Evolutionary conservation across 2,329 filamentous ascomycete species (phyloP).

Genomic region (Tolypocladium tropicale): DNA sequence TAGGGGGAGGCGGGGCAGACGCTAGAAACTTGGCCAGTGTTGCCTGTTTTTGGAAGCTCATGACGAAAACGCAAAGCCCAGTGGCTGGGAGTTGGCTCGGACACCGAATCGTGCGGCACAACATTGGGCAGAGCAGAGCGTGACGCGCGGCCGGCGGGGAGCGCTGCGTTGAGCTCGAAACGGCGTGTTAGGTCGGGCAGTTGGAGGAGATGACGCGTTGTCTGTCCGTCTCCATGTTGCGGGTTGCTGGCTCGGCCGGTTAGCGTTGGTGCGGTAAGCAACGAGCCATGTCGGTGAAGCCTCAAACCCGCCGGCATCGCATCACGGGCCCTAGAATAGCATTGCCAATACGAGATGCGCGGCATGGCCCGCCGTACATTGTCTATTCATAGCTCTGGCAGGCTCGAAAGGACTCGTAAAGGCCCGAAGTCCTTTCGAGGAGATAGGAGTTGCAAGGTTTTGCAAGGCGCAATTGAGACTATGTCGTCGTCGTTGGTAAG

Average conservation of each 20-base stretch:
- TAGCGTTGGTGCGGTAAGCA: neutral
- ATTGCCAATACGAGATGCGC: neutral
- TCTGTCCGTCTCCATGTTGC: no score
- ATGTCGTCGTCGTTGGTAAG: neutral
- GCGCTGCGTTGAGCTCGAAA: neutral
- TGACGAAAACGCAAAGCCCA: neutral
- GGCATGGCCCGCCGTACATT: neutral
- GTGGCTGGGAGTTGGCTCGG: neutral
- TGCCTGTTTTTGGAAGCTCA: neutral
- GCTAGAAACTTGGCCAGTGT: neutral
- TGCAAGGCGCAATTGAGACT: no score
- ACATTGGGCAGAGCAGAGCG: neutral
- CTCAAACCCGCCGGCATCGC: neutral
- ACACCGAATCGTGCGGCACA: no score
- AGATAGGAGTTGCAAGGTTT: neutral
- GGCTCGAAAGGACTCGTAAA: no score
- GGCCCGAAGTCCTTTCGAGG: neutral
- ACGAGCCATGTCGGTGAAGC: neutral
- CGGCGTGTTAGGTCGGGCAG: neutral
- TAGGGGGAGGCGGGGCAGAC: neutral
- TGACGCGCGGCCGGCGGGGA: neutral
- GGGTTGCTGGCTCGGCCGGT: neutral
- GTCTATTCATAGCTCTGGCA: neutral
- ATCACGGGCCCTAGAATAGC: neutral
- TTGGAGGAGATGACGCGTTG: neutral